phyloP scores from a whole-genome alignment of 768 basidiomycete species.

The Hericium alpestre region DNA sequence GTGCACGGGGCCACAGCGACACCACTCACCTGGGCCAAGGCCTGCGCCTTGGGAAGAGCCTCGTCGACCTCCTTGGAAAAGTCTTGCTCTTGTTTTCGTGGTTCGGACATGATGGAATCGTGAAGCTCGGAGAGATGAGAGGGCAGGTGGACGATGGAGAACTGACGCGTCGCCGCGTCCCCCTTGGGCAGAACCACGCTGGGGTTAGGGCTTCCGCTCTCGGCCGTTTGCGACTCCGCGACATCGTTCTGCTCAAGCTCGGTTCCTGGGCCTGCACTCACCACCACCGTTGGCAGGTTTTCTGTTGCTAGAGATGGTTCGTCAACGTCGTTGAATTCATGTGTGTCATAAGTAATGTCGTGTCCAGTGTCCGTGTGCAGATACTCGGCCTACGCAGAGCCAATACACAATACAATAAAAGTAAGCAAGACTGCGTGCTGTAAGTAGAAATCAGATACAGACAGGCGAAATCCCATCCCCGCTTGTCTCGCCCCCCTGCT shows the following conservation, averaged over 20 bases:
- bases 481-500: slow-evolving; percentile 6
- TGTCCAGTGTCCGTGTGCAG: slow-evolving; percentile 7
- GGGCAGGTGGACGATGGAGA: slow-evolving; percentile 3
- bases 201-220: slow-evolving; percentile 11
- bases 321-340: slow-evolving; percentile 29
- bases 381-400: slow-evolving; percentile 10
- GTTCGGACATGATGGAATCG: slow-evolving; percentile 56
- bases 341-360: slow-evolving; percentile 15
- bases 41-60: slow-evolving; percentile 57
- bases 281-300: neutral
- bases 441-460: slow-evolving; percentile 34
- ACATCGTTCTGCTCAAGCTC: neutral
- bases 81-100: slow-evolving; percentile 76
- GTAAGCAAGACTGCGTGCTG: slow-evolving; percentile 10
- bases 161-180: slow-evolving; percentile 26
- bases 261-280: neutral
- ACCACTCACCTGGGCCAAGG: slow-evolving; percentile 57
- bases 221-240: neutral
- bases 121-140: slow-evolving; percentile 15
- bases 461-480: slow-evolving; percentile 30
- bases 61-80: slow-evolving; percentile 75
- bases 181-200: neutral
- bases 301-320: neutral
- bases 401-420: slow-evolving; percentile 12
- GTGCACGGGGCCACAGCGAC: neutral